Evolutionary conservation across 495 filamentous ascomycete genomes (phyloP).

Genomic region (Annulohypoxylon stygium): DNA sequence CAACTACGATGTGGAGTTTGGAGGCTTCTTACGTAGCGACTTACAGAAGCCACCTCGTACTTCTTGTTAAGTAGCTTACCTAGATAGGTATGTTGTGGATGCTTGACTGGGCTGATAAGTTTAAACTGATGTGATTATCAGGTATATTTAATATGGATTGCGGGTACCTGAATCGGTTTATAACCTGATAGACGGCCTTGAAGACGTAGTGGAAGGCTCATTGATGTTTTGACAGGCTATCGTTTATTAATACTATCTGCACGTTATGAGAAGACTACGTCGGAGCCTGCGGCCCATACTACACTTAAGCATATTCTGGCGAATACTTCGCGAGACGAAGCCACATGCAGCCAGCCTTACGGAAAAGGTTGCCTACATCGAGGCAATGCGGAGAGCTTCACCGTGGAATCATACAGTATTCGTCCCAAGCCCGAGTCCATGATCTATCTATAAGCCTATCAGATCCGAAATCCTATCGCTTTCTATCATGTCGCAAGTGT

Average conservation of each 20-base stretch:
- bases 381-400: conserved; percentile 24
- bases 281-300: conserved; percentile 17
- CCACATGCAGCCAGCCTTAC: conserved; percentile 35
- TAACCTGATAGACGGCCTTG: conserved; percentile 8
- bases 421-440: conserved; percentile 29
- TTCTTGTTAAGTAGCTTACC: neutral
- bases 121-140: conserved; percentile 18
- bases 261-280: conserved; percentile 1
- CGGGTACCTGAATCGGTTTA: conserved; percentile 41
- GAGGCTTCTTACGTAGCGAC: conserved; percentile 2
- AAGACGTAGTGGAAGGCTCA: conserved; percentile 2
- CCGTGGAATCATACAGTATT: conserved; percentile 10
- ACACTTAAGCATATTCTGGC: conserved; percentile 4
- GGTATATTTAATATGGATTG: conserved; percentile 21
- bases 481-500: conserved; percentile 14
- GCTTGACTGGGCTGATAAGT: neutral
- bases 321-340: conserved; percentile 20
- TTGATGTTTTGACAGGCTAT: conserved; percentile 15
- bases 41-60: conserved; percentile 8
- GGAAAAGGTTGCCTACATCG: conserved; percentile 34
- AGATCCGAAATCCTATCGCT: conserved; percentile 6
- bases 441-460: conserved; percentile 5
- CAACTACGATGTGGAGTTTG: conserved; percentile 1
- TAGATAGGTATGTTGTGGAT: conserved; percentile 8
- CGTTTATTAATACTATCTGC: conserved; percentile 16